These are phyloP conservation scores for Leccinum pellstonianum DNA, from an alignment of 768 basidiomycete species.

Conservation along the genomic window DNA sequence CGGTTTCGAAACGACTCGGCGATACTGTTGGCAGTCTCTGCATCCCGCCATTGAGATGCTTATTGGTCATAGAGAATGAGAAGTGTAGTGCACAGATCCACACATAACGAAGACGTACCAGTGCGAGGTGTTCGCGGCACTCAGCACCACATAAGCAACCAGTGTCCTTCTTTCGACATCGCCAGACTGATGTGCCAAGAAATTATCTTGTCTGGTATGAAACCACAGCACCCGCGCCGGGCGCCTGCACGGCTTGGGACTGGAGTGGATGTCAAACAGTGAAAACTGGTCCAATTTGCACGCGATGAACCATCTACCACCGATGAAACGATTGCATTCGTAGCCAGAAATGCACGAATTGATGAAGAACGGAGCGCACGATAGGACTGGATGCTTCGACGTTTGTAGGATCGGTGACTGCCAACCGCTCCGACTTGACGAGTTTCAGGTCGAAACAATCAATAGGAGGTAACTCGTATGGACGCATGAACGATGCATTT, in stretches of 20 bases:
- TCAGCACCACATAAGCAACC: not conserved
- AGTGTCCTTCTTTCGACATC: not conserved
- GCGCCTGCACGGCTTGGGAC: not conserved
- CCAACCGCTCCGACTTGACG: no score
- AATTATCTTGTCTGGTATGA: not conserved
- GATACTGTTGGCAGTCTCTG: not conserved
- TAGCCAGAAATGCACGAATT: no score
- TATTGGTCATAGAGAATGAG: not conserved
- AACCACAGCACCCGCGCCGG: not conserved
- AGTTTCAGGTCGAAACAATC: no score
- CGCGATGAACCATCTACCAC: not conserved
- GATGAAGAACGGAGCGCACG: not conserved
- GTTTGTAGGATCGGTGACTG: no score
- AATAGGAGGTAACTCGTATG: no score
- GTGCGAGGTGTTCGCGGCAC: not conserved
- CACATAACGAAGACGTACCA: not conserved
- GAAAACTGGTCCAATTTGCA: not conserved
- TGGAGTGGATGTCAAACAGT: not conserved
- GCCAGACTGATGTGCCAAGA: not conserved
- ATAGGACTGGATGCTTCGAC: not conserved
- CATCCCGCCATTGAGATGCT: not conserved
- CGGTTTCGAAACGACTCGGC: no score
- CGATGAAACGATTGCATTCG: not conserved
- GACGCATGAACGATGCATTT: no score
- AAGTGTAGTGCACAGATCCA: not conserved